Base-by-base conservation (phyloP, 768 basidiomycete species). In the Dendrothele bispora region DNA sequence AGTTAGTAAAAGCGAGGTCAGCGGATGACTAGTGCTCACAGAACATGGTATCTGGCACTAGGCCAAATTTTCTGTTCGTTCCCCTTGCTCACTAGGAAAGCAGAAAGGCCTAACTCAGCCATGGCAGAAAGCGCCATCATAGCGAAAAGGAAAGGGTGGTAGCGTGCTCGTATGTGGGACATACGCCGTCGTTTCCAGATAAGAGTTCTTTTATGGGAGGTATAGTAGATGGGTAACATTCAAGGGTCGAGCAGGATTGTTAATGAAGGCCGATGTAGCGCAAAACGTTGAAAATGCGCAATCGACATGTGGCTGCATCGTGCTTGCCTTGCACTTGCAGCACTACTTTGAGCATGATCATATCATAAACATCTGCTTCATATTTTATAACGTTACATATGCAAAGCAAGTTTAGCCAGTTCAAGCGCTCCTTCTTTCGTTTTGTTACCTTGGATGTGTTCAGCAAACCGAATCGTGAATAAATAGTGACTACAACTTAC, bases 361-460 rank as follows among this genome's bases (percentile, higher is more conserved):
- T n/a, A n/a, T n/a, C n/a, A n/a, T n/a, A n/a, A n/a, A n/a, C n/a
- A n/a, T n/a, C n/a, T n/a, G n/a, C n/a, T n/a, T n/a, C n/a, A n/a
- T n/a, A n/a, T n/a, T n/a, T n/a, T n/a, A n/a, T n/a, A n/a, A n/a
- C n/a, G n/a, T 55, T 59, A 77, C 66, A 72, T 61, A 10, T 58
- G 58, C 50, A 95, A 66, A 18, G 90, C 87, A 51, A 77, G 69
- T 64, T 73, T 75, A 5, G 94, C 95, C 61, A 98, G 82, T 59
- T 74, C 69, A 58, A 98, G 66, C 2, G 89, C 91, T 20, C 95
- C 95, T 32, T 90, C 90, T 69, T 82, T 89, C 2, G 94, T 93
- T 65, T 88, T 84, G 66, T 95, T 94, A 21, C 90, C 91, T 92
- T 53, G 17, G 39, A 15, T 22, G 48, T 38, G 24, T 30, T 25